These are phyloP conservation scores for Platismatia glauca DNA, from an alignment of 495 filamentous ascomycete genomes.

Conservation along the genomic window DNA sequence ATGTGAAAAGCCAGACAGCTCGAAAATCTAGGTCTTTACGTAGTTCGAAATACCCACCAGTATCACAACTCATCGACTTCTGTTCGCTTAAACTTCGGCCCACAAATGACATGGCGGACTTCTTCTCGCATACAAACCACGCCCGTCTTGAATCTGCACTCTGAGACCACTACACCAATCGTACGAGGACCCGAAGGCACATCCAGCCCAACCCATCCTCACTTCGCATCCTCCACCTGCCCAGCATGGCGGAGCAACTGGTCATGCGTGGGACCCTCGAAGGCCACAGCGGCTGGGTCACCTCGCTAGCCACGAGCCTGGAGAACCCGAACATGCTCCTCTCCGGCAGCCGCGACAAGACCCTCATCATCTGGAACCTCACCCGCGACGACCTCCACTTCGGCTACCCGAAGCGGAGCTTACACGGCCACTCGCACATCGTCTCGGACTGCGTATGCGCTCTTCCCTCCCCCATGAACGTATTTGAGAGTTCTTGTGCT, in stretches of 20 bases:
- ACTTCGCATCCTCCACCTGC: conserved; percentile 5
- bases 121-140: background rate
- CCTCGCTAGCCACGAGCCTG: conserved; percentile 84
- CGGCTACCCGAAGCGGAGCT: conserved; percentile 96
- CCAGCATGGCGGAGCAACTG: conserved; percentile 86
- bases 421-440: conserved; percentile 98
- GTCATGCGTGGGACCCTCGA: conserved; percentile 96
- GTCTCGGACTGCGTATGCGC: conserved; percentile 97
- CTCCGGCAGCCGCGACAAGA: conserved; percentile 94
- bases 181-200: background rate
- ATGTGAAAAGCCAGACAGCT: background rate
- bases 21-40: too few relatives aligned
- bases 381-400: conserved; percentile 96
- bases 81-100: conserved; percentile 20
- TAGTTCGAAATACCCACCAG: too few relatives aligned
- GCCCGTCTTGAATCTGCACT: background rate
- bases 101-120: conserved; percentile 6
- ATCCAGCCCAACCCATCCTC: background rate
- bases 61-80: too few relatives aligned
- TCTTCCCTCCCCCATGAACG: background rate
- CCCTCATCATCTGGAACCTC: conserved; percentile 99
- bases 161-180: background rate
- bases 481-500: conserved; percentile 9
- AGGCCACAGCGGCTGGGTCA: conserved; percentile 79
- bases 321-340: conserved; percentile 99